Evolutionary conservation across 169 alveolate species (phyloP), one percentile per base, ranked within the genome.

Genomic region (Eimeria necatrix): DNA sequence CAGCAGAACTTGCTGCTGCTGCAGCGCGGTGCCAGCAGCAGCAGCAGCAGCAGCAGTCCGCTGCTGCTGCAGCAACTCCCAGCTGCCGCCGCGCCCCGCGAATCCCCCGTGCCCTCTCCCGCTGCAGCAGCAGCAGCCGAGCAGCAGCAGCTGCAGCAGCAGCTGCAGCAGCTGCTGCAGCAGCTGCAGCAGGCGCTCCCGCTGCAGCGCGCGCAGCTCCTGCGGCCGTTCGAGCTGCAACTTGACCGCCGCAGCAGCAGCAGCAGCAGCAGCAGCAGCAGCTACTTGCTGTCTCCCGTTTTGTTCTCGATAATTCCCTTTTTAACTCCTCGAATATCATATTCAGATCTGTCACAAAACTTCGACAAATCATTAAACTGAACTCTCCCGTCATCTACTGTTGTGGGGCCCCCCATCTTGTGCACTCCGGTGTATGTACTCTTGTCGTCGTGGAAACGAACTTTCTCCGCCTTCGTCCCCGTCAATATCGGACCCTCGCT

Each of bases 381-480:
- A 59, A 85, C 96, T 94, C 95, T 89, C 26, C 97, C 97, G 64
- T 96, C 97, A 83, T 97, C 99, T 76, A 97, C 94, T 20, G 97
- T 97, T 22, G 98, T 96, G 46, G 99, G 99, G 10, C 99, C 99
- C 7, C 99, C 99, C 53, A 87, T 61, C 53, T 97, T 97, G 93
- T 98, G 98, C n/a, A 97, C 98, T 59, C 99, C 99, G 48, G 99
- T 98, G 94, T 97, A 98, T 46, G 97, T 93, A 59, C 96, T 93
- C 89, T 98, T 98, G 95, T 98, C 99, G 70, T 98, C 99, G 94
- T 97, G 98, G 88, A 96, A 97, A 94, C 97, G 97, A 4, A 98
- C 98, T 86, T 96, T 91, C 18, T 98, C 98, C 5, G 99, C 97
- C 93, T 97, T 97, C 41, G 99, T 98, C 3, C 99, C 99, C 16